Evolutionary conservation across 2,329 filamentous ascomycete genomes (phyloP), one percentile per base, ranked within the genome.

Genomic region (Rhexocercosporidium sp.): DNA sequence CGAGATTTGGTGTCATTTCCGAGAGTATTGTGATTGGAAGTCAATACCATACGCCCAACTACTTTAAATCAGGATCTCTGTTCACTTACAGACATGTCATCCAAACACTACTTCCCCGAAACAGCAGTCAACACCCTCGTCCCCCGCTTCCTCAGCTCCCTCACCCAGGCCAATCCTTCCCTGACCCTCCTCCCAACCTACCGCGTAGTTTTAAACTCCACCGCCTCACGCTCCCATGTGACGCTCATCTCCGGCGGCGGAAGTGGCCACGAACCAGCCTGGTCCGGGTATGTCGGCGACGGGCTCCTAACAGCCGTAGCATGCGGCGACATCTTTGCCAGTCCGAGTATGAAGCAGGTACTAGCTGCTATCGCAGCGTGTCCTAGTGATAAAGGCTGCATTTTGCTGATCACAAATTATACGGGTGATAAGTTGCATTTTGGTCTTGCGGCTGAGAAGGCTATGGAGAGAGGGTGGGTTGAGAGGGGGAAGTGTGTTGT

Each of bases 291-390:
- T 72, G 88, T 90, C 1, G 88, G 88, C 63, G 75, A 78, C 65
- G 88, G 88, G 74, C 82, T 89, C 78, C 82, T 90, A n/a, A 82
- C 86, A 1, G 87, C 86, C 4, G 84, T 87, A 5, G 88, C 88
- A 4, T 83, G 82, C 3, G 88, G 88, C 51, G 86, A 89, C 73
- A 85, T 90, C 70, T 90, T 90, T 70, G 88, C 88, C 18, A 87
- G 84, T 7, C 88, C 88, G 0, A 88, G 85, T 66, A 87, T 88
- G 12, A 86, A 85, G 67, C 88, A 90, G 77, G 87, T 90, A 64
- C 76, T 88, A 9, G 83, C 87, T 1, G 87, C 83, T 6, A 83
- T 90, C 47, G 83, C 85, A 61, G 81, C 82, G 54, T 84, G 83
- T 12, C 85, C 83, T n/a, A 87, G 81, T 31, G 80, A 82, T 39